Evolutionary conservation across 441 rosid genomes (phyloP), one percentile per base, ranked within the genome.

Genomic region (Erodium moschatum): DNA sequence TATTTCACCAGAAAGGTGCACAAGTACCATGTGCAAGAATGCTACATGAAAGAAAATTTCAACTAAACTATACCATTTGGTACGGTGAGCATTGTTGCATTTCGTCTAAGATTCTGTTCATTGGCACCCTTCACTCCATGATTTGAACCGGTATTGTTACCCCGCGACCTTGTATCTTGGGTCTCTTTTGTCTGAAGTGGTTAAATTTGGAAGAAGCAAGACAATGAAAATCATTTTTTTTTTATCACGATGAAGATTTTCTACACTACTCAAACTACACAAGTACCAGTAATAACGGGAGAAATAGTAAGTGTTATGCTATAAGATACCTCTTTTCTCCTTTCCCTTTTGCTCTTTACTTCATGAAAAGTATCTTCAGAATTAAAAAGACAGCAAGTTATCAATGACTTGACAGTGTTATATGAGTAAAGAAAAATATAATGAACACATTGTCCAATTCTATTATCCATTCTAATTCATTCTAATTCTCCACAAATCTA

Each of bases 281-380:
- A 20, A 35, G 64, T 65, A 60, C 31, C 44, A 48, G 8, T 18
- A 11, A 16, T 19, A 18, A 11, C 1, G 66, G 66, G 66, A 63
- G 65, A 15, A 4, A 31, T 31, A 31, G 35, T 31, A 5, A 35
- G 42, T 54, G 46, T 21, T 29, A 54, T 38, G 8, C 24, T 11
- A 18, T 50, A 40, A 56, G 29, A 61, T 76, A 85, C 89, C 89
- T 84, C 83, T 82, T 79, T 85, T 74, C 84, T 81, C 72, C 83
- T 81, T 50, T 82, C 84, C 50, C 86, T 84, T 65, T 77, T 85
- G 86, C 87, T 85, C 83, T 84, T 84, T 80, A 84, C 89, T 81
- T 78, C 81, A 48, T 76, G 87, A 78, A 85, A 85, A 61, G 80
- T 74, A 81, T 85, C 89, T 85, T 67, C 81, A 79, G 66, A 66